Percentiles rank a stretch among this genome's conserved stretches.
Evolutionary conservation across 1,139 yeast genomes (phyloP).

Genomic region (Arxiozyma slooffiae): DNA sequence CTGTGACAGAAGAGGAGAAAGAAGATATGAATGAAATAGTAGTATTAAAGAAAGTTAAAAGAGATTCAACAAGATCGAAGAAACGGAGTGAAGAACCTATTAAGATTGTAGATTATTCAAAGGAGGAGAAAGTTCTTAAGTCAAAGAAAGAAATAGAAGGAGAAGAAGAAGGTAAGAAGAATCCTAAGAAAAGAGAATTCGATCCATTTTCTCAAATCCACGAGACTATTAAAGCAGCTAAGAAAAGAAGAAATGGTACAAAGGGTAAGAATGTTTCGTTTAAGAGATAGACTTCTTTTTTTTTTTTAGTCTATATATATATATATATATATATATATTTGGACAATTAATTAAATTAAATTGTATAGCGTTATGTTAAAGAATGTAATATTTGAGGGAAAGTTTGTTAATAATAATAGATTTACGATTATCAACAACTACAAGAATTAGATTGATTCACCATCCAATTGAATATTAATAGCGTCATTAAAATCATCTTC

Average conservation of each 20-base stretch:
- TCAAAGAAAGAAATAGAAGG: constrained; percentile 18
- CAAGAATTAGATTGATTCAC: constrained; percentile 66
- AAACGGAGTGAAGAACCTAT: constrained; percentile 17
- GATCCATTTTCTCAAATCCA: constrained; percentile 49
- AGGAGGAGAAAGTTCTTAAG: constrained; percentile 40
- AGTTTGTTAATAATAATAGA: no score
- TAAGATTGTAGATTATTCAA: constrained; percentile 39
- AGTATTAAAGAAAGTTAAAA: constrained; percentile 35
- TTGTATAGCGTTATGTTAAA: neutral
- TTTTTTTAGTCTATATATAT: neutral
- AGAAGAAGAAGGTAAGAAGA: constrained; percentile 12
- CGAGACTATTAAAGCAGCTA: constrained; percentile 43
- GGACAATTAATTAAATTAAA: neutral
- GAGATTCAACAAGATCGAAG: constrained; percentile 7
- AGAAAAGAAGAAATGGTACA: constrained; percentile 35
- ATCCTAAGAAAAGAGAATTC: constrained; percentile 45
- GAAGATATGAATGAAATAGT: constrained; percentile 42
- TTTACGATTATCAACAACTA: constrained; percentile 44
- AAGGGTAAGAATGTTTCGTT: constrained; percentile 45
- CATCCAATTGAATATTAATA: constrained; percentile 84
- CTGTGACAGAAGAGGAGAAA: constrained; percentile 5
- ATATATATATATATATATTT: neutral
- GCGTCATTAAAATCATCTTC: constrained; percentile 94
- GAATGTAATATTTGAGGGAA: no score
- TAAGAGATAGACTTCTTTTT: constrained; percentile 25